Evolutionary conservation across 1,284 basidiomycete species (phyloP), one percentile per base, ranked within the genome.

Genomic region (Apiotrichum mycotoxinovorans): DNA sequence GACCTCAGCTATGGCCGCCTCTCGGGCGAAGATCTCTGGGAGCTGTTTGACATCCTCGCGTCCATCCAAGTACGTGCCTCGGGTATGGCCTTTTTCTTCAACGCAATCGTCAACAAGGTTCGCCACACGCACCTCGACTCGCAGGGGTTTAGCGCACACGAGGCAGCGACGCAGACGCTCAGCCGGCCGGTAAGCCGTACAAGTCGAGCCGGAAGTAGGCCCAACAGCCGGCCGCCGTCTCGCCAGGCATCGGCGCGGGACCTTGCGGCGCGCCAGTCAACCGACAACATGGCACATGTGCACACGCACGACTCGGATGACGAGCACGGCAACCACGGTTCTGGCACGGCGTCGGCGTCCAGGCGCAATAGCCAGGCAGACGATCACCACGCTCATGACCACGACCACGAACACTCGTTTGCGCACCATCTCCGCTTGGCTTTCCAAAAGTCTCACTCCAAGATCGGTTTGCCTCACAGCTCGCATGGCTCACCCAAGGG

Each of bases 1-100:
- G 76, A 78, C 54, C 59, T 75, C 44, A 71, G 69, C 57, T 75
- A 69, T 56, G 70, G 72, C 17, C 66, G 72, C 15, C 58, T 75
- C 5, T 69, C 69, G 0, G 71, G 73, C 0, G 51, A 66, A n/a
- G 73, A 78, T 49, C 54, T 76, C 5, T 52, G 64, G 20, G 66
- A 69, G 17, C 52, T 78, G 4, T 74, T 72, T 50, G 63, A 72
- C 26, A 60, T 57, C 1, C 55, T 75, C 12, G 69, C 70, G 14
- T 49, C 64, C 0, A 54, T 75, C 17, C 76, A 76, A 58, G 64
- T 68, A n/a, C 67, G 76, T 11, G 73, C 72, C 3, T 64, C 66
- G 1, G 74, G 74, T 2, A 54, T 78, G 57, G 69, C 72, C 2
- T 73, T 76, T 57, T 78, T 76, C 61, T 78, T 76, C 65, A 74